Evolutionary conservation across 2,329 filamentous ascomycete species (phyloP).

Genomic region (Gaeumannomyces tritici): DNA sequence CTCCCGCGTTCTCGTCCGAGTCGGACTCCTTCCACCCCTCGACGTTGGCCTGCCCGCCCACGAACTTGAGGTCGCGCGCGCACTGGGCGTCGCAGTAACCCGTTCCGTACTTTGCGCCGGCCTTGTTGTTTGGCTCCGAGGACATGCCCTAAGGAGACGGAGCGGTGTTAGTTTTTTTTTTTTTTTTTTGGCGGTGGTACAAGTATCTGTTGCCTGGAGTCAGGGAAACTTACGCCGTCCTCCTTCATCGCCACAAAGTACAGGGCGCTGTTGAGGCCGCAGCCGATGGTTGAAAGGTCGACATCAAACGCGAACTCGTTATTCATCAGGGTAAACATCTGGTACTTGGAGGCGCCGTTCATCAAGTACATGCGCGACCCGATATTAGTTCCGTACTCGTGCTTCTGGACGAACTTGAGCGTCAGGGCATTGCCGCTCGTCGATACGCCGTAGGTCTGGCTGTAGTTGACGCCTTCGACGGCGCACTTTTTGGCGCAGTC

Average conservation of each 20-base stretch:
- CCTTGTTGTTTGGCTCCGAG: conserved; percentile 24
- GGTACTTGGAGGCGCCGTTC: conserved; percentile 40
- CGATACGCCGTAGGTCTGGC: conserved; percentile 31
- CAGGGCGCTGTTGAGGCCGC: conserved; percentile 57
- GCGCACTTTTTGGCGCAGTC: conserved; percentile 21
- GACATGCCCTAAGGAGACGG: background rate
- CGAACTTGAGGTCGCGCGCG: conserved; percentile 37
- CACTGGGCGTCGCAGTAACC: conserved; percentile 41
- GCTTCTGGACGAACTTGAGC: conserved; percentile 38
- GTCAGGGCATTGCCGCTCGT: conserved; percentile 31
- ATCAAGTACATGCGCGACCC: conserved; percentile 44
- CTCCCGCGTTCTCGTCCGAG: conserved; percentile 38
- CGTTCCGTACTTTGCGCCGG: conserved; percentile 41
- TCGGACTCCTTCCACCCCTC: conserved; percentile 32
- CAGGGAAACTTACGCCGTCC: conserved; percentile 29
- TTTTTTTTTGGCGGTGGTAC: no score
- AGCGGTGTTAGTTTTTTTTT: background rate
- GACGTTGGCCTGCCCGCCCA: conserved; percentile 29
- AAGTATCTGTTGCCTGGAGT: no score
- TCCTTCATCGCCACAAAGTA: conserved; percentile 49
- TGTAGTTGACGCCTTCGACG: conserved; percentile 30
- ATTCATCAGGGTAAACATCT: conserved; percentile 48
- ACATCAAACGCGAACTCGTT: conserved; percentile 59
- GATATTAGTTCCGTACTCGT: conserved; percentile 23
- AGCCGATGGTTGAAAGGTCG: conserved; percentile 44